These are phyloP conservation scores for Colletotrichum costaricense DNA, from an alignment of 2,329 filamentous ascomycete species.

Conservation along the genomic window DNA sequence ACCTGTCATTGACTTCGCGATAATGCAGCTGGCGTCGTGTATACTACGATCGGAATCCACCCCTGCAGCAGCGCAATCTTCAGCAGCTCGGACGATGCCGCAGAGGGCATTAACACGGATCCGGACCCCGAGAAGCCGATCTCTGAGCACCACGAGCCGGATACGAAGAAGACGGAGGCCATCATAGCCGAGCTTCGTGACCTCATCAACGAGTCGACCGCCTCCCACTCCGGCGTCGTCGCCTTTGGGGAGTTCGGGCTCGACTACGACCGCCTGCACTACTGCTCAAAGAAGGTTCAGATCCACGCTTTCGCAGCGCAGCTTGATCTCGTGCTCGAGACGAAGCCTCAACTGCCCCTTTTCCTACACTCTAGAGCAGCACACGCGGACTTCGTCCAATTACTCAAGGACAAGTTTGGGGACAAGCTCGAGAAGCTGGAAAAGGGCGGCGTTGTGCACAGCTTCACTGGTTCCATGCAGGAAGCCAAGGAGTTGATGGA, in stretches of 20 bases:
- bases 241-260: conserved; percentile 97
- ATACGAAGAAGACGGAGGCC: conserved; percentile 55
- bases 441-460: conserved; percentile 88
- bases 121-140: conserved; percentile 60
- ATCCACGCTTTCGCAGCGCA: conserved; percentile 87
- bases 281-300: conserved; percentile 83
- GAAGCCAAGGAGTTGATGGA: conserved; percentile 86
- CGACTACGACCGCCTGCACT: conserved; percentile 92
- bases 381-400: conserved; percentile 81
- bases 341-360: conserved; percentile 81
- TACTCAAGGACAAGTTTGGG: conserved; percentile 72
- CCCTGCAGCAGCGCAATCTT: conserved; percentile 89
- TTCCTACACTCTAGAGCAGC: conserved; percentile 94
- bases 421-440: conserved; percentile 73
- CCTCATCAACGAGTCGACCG: conserved; percentile 71
- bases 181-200: conserved; percentile 71
- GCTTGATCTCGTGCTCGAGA: conserved; percentile 77
- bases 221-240: conserved; percentile 63
- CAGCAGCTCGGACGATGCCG: conserved; percentile 60
- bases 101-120: conserved; percentile 62
- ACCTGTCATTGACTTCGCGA: conserved; percentile 24
- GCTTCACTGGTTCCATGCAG: conserved; percentile 88
- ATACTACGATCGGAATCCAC: conserved; percentile 92
- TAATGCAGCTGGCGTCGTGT: conserved; percentile 78
- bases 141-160: conserved; percentile 60